Base-by-base conservation (phyloP, 305 asterid genomes). In the Fraxinus angustifolia region DNA sequence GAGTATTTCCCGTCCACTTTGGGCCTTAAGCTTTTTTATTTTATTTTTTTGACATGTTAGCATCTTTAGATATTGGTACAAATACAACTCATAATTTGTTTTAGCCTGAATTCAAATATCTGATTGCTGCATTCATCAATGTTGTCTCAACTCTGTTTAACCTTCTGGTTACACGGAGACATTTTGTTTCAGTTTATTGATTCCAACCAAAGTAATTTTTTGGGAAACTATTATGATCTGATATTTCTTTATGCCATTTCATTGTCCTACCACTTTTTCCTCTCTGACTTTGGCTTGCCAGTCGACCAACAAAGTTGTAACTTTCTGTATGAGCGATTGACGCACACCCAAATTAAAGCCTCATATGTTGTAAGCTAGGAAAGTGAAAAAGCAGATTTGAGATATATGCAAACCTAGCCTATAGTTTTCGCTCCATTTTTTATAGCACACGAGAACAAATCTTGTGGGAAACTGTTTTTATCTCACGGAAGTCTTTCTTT, bases 1-100 rank as follows among this genome's bases (percentile, higher is more conserved):
- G 87, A 93, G 98, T 85, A 76, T 78, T 34, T 67, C 78, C 79
- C 85, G 28, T 53, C 35, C 84, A 76, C 38, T 79, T 65, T 82
- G 76, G 78, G 45, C 75, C 74, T 77, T 53, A 26, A 78, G 82
- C 76, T 82, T 73, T 74, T 82, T 48, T 70, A 26, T 75, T 67
- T 77, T 45, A 62, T 31, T 75, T 67, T 77, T 73, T 78, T 65
- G 8, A 79, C 68, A 8, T 56, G 12, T 38, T 73, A 6, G 12
- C 75, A 42, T 76, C 26, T 45, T 77, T 76, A 4, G 60, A 70
- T 75, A 56, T 70, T 76, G 28, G 58, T 50, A 33, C 34, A 42
- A 17, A 16, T 34, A 53, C 56, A 28, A 26, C 36, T 11, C 26
- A 79, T 70, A 34, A 28, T 19, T 33, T 42, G 6, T 40, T 34